phyloP scores from a whole-genome alignment of 192 early-diverging fungal species.

The Spinellus fusiger region DNA sequence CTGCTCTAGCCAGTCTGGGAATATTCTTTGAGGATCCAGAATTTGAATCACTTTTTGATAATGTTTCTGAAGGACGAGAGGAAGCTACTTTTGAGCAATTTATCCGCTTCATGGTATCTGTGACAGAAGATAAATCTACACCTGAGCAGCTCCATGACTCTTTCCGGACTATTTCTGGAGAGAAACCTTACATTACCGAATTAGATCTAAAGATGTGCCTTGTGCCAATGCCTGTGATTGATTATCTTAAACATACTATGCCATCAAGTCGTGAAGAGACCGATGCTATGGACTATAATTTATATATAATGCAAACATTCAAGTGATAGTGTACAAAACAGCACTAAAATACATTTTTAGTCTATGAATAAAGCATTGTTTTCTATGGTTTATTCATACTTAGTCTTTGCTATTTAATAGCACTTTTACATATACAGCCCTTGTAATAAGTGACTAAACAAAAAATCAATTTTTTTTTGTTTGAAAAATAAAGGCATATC shows the following conservation, averaged over 20 bases:
- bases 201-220: constrained; percentile 76
- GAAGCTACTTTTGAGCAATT: constrained; percentile 85
- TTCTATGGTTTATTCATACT: too few relatives aligned
- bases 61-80: constrained; percentile 52
- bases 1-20: constrained; percentile 76
- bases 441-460: too few relatives aligned
- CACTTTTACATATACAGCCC: too few relatives aligned
- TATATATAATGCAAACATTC: constrained; percentile 66
- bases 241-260: constrained; percentile 70
- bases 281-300: constrained; percentile 74
- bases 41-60: constrained; percentile 60
- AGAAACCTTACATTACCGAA: constrained; percentile 84
- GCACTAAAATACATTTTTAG: too few relatives aligned
- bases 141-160: constrained; percentile 81
- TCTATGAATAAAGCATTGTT: too few relatives aligned
- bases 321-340: constrained; percentile 3
- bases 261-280: constrained; percentile 42
- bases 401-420: too few relatives aligned
- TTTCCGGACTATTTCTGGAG: constrained; percentile 80
- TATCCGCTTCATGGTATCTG: constrained; percentile 75
- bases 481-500: too few relatives aligned
- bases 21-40: constrained; percentile 71
- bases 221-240: constrained; percentile 66
- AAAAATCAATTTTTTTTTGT: too few relatives aligned
- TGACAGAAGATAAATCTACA: constrained; percentile 88